Percentiles rank a stretch among this genome's conserved stretches.
phyloP scores from a whole-genome alignment of 2,329 filamentous ascomycete species.

The Exophiala sp. region DNA sequence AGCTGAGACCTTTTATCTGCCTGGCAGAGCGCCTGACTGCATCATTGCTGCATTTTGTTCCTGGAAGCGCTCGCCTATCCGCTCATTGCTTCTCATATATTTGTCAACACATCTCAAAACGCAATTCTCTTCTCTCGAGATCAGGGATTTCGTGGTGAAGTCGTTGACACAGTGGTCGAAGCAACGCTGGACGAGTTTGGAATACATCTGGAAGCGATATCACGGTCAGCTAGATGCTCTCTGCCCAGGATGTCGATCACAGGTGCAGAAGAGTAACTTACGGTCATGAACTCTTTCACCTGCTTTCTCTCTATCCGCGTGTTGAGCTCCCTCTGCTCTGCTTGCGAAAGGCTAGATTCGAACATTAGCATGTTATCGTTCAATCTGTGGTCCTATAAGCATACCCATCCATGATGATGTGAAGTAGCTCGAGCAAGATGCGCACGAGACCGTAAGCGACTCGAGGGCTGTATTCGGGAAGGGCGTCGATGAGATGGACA shows the following conservation, averaged over 20 bases:
- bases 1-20: constrained; percentile 33
- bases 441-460: background rate
- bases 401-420: constrained; percentile 23
- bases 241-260: constrained; percentile 3
- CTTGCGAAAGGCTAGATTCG: constrained; percentile 60
- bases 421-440: background rate
- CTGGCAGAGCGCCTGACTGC: constrained; percentile 54
- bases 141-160: constrained; percentile 95
- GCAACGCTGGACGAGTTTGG: constrained; percentile 61
- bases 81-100: constrained; percentile 85
- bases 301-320: constrained; percentile 95
- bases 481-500: background rate
- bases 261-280: constrained; percentile 50
- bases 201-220: constrained; percentile 56
- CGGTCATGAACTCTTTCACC: constrained; percentile 98
- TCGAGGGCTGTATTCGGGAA: no score
- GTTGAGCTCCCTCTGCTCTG: constrained; percentile 91
- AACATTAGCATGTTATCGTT: background rate
- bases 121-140: constrained; percentile 83
- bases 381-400: background rate
- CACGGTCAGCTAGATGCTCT: constrained; percentile 8
- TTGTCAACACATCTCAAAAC: constrained; percentile 95
- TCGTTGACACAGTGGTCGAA: constrained; percentile 97
- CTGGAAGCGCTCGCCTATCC: constrained; percentile 86
- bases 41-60: constrained; percentile 68